Percentiles rank a stretch among this genome's conserved stretches.
Conservation (phyloP, 2,329 filamentous ascomycete genomes). For the Cladosporium colombiae region DNA sequence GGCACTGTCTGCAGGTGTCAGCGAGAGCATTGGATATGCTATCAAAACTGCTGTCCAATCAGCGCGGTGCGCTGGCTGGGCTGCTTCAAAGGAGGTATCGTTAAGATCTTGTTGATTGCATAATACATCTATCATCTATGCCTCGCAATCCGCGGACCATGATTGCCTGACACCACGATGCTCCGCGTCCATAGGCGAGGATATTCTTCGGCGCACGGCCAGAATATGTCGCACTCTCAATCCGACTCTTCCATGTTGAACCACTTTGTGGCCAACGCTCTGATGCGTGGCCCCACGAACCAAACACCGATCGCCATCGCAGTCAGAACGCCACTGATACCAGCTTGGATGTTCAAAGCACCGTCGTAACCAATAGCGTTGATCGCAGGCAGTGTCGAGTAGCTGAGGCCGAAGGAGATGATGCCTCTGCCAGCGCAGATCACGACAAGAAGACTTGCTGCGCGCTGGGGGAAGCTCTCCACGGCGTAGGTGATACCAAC, state of each 20-base stretch:
- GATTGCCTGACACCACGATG: neutral
- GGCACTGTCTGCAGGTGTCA: neutral
- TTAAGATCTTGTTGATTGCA: neutral
- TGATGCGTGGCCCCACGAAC: conserved; percentile 6
- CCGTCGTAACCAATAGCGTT: conserved; percentile 34
- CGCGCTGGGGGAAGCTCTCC: conserved; percentile 45
- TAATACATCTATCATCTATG: neutral
- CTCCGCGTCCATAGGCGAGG: neutral
- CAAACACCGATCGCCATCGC: conserved; percentile 10
- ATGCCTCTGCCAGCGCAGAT: conserved; percentile 49
- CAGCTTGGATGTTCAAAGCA: conserved; percentile 26
- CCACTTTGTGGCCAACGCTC: conserved; percentile 10
- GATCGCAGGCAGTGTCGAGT: conserved; percentile 39
- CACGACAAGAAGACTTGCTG: conserved; percentile 45
- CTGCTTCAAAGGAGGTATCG: neutral
- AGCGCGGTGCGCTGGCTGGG: neutral
- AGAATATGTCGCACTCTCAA: neutral
- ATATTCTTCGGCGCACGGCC: neutral
- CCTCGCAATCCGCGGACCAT: neutral
- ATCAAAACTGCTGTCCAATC: neutral
- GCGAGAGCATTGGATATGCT: neutral
- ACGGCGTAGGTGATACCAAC: conserved; percentile 47
- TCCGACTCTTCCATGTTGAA: conserved; percentile 15
- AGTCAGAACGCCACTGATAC: neutral
- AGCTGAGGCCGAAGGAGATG: conserved; percentile 46